A percentile compares a stretch with the other conserved stretches of the same genome.
Evolutionary conservation across 805 yeast species (phyloP).

Genomic region (Babjeviella inositovora): DNA sequence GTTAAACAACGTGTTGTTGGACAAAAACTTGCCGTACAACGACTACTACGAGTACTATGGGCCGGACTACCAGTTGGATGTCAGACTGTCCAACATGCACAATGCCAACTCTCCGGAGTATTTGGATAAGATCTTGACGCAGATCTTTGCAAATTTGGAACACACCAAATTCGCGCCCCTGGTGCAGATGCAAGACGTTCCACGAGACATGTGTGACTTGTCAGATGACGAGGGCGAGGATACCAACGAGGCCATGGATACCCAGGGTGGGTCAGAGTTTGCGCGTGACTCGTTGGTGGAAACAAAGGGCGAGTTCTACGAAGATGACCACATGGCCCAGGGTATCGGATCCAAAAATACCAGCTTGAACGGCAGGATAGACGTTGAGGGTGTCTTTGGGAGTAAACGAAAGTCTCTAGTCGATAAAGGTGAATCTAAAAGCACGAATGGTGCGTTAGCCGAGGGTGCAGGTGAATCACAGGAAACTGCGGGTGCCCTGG

Average conservation of each 20-base stretch:
- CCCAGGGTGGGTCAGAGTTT: conserved; percentile 79
- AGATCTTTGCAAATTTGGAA: conserved; percentile 65
- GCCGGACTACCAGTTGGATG: conserved; percentile 91
- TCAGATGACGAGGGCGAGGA: conserved; percentile 79
- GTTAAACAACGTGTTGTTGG: conserved; percentile 62
- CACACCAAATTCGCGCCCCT: conserved; percentile 95
- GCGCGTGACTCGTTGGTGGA: conserved; percentile 66
- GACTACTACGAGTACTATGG: conserved; percentile 96
- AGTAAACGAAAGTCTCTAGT: too few relatives aligned
- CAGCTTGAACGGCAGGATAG: background rate
- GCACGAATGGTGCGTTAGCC: too few relatives aligned
- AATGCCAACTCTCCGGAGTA: conserved; percentile 92
- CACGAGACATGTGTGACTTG: conserved; percentile 72
- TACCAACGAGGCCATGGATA: conserved; percentile 60
- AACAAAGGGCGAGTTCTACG: conserved; percentile 67
- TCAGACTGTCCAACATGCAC: conserved; percentile 90
- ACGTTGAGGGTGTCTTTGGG: too few relatives aligned
- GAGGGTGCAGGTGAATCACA: too few relatives aligned
- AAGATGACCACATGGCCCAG: conserved; percentile 34
- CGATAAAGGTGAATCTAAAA: too few relatives aligned
- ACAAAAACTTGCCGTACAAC: conserved; percentile 76
- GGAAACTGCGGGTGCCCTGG: too few relatives aligned
- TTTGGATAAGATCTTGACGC: conserved; percentile 66
- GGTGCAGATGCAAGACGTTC: conserved; percentile 83
- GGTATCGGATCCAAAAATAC: conserved; percentile 5